Conservation (phyloP, 495 filamentous ascomycete genomes). For the Durotheca rogersii region DNA sequence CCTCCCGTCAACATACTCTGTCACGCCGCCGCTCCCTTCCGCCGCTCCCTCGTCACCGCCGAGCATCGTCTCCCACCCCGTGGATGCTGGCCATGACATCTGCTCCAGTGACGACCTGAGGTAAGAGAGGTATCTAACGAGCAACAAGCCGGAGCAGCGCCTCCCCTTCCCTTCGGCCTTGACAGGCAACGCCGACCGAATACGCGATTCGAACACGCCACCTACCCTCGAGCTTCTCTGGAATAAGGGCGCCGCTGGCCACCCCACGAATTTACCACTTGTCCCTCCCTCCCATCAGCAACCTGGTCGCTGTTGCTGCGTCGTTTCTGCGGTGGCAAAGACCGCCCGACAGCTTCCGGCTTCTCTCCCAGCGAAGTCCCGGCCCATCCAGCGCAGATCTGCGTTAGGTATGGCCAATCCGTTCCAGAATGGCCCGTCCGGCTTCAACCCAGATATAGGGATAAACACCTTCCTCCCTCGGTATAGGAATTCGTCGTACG, state of each 20-base stretch:
- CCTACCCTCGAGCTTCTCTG: no score
- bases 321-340: constrained; percentile 10
- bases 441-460: constrained; percentile 33
- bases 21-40: constrained; percentile 1
- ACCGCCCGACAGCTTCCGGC: constrained; percentile 2
- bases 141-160: constrained; percentile 7
- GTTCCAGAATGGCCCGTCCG: constrained; percentile 30
- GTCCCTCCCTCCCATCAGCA: no score
- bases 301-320: no score
- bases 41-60: not conserved
- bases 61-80: not conserved
- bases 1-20: not conserved
- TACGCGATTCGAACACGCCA: no score
- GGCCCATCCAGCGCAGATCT: not conserved
- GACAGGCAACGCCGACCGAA: no score
- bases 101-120: constrained; percentile 6
- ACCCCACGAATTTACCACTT: not conserved
- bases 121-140: constrained; percentile 6
- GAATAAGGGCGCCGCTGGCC: not conserved
- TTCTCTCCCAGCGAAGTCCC: constrained; percentile 8
- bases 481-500: constrained; percentile 63
- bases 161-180: not conserved
- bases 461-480: constrained; percentile 35
- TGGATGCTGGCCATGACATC: constrained; percentile 8
- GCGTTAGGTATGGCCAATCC: constrained; percentile 35